These are phyloP conservation scores for Globisporangium alternatum DNA, from an alignment of 352 stramenopile species.

Conservation along the genomic window DNA sequence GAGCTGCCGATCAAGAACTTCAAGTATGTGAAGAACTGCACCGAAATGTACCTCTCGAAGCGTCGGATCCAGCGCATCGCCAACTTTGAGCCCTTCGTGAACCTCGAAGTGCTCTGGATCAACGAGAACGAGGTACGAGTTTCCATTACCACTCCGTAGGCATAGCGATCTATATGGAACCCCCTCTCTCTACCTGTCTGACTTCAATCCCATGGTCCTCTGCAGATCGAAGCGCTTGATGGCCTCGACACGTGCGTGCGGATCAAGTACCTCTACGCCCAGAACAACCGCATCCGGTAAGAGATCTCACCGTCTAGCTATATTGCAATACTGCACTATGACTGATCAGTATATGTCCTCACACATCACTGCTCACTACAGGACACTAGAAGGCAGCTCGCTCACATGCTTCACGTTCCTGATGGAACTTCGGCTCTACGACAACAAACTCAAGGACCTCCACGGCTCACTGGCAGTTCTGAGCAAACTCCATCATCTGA, in stretches of 20 bases:
- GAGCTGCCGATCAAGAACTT: constrained; percentile 86
- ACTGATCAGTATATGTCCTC: neutral
- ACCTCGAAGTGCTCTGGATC: constrained; percentile 88
- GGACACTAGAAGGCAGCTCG: constrained; percentile 43
- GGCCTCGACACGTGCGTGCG: constrained; percentile 82
- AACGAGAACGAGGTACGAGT: constrained; percentile 80
- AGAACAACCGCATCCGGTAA: constrained; percentile 82
- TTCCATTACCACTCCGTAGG: neutral
- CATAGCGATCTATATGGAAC: neutral
- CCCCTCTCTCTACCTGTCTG: neutral
- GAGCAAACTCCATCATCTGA: constrained; percentile 53
- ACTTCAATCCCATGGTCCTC: neutral
- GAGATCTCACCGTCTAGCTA: constrained; percentile 9
- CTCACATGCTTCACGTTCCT: constrained; percentile 76
- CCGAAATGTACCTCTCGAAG: constrained; percentile 79
- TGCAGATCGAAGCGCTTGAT: constrained; percentile 53
- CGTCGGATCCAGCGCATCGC: constrained; percentile 76
- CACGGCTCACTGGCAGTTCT: constrained; percentile 47
- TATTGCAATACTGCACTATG: neutral
- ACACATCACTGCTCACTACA: constrained; percentile 11
- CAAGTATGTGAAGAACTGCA: constrained; percentile 90
- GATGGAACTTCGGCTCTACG: constrained; percentile 68
- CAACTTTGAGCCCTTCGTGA: constrained; percentile 86
- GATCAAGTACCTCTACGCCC: constrained; percentile 86
- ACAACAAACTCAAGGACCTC: constrained; percentile 82